Conservation (phyloP, 192 early-diverging fungal species). For the Backusella mclennaniae region DNA sequence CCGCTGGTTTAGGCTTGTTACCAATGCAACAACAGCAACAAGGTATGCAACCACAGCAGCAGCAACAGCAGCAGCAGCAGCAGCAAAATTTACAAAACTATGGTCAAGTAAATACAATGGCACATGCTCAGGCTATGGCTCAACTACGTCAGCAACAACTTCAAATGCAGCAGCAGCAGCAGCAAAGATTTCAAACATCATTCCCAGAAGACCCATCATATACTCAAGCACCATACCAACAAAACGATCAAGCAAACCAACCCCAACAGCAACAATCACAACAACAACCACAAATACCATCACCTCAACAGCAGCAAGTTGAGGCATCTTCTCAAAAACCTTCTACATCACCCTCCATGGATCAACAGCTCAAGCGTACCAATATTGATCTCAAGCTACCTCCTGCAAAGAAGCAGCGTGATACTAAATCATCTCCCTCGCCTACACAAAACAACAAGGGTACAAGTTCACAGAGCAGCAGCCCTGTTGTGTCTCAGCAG, state of each 20-base stretch:
- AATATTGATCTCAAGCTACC: constrained; percentile 36
- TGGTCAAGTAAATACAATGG: neutral
- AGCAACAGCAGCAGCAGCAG: neutral
- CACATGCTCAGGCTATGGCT: neutral
- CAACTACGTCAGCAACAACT: neutral
- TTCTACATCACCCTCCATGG: neutral
- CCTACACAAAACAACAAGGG: neutral
- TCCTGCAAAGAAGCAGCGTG: constrained; percentile 23
- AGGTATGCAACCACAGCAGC: neutral
- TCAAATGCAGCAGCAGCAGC: neutral
- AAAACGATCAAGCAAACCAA: neutral
- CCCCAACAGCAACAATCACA: neutral
- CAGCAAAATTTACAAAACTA: neutral
- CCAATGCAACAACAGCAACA: neutral
- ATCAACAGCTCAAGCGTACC: constrained; percentile 19
- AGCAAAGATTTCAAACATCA: neutral
- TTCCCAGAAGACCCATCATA: neutral
- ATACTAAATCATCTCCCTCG: constrained; percentile 3
- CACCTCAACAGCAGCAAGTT: neutral
- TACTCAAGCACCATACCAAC: neutral
- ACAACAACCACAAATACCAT: neutral
- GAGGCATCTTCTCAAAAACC: neutral
- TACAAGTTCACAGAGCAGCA: neutral
- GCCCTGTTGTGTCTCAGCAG: neutral
- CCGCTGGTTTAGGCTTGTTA: neutral